Percentiles rank a stretch among this genome's conserved stretches.
Evolutionary conservation across 192 early-diverging fungal genomes (phyloP).

Genomic region (Backusella australiensis): DNA sequence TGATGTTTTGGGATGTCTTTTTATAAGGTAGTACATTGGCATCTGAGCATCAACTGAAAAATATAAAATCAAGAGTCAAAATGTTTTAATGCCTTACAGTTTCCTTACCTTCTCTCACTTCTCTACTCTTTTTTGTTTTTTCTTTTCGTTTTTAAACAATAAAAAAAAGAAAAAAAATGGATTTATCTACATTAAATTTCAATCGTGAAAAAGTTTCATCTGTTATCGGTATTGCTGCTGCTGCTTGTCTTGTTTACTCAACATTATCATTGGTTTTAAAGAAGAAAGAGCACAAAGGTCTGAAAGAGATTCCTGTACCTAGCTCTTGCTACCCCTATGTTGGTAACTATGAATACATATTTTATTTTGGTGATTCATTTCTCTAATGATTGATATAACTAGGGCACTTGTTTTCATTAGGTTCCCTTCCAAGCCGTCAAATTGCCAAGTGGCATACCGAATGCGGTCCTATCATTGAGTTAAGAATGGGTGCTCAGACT

Average conservation of each 20-base stretch:
- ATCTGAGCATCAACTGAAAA: no score
- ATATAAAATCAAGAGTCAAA: no score
- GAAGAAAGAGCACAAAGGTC: neutral
- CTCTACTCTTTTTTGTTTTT: no score
- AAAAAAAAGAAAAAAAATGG: neutral
- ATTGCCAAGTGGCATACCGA: slow-evolving; percentile 6
- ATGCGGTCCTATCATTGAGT: neutral
- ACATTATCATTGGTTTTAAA: neutral
- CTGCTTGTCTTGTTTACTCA: neutral
- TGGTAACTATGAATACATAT: neutral
- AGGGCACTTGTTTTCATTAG: neutral
- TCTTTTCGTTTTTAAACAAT: neutral
- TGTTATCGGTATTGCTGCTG: neutral
- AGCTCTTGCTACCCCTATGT: neutral
- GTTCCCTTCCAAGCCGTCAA: neutral
- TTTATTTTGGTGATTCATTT: neutral
- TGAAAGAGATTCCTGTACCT: neutral
- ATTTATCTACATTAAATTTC: neutral
- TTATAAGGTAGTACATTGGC: no score
- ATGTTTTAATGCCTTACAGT: no score
- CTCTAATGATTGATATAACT: neutral
- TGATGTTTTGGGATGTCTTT: no score
- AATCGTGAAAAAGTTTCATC: neutral
- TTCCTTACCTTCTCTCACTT: no score
- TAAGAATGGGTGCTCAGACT: neutral